Conservation (phyloP, 495 filamentous ascomycete genomes). For the Monascus purpureus region DNA sequence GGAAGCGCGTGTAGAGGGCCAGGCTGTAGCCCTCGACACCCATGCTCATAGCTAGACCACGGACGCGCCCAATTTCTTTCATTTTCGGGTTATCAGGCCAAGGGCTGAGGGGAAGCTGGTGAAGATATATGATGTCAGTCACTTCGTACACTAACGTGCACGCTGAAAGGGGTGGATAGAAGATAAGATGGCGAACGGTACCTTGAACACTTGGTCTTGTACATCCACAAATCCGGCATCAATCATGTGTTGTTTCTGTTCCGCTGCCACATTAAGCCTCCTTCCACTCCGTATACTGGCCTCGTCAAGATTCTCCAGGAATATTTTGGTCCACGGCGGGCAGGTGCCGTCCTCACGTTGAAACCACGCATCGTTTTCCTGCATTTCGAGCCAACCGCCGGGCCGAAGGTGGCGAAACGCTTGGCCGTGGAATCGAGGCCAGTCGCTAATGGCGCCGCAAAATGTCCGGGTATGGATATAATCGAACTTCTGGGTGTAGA, state of each 20-base stretch:
- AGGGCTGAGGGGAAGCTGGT: neutral
- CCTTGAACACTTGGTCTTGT: conserved; percentile 3
- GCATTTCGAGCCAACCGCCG: conserved; percentile 37
- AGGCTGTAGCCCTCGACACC: conserved; percentile 15
- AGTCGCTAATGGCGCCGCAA: conserved; percentile 34
- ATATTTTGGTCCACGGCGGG: neutral
- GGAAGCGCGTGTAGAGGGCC: conserved; percentile 26
- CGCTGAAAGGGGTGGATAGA: too few species aligned
- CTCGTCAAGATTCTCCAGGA: conserved; percentile 1
- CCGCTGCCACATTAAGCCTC: conserved; percentile 1
- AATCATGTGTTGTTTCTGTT: conserved; percentile 3
- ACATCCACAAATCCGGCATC: conserved; percentile 5
- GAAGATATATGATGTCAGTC: too few species aligned
- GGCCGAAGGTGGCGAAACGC: conserved; percentile 29
- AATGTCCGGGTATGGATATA: conserved; percentile 40
- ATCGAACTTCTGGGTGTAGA: conserved; percentile 34
- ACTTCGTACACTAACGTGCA: too few species aligned
- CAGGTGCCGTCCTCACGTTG: conserved; percentile 4
- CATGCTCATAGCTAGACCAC: conserved; percentile 8
- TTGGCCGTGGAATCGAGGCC: conserved; percentile 25
- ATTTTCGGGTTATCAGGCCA: conserved; percentile 2
- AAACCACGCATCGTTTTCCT: conserved; percentile 25
- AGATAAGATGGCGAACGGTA: too few species aligned
- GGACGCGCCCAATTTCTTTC: conserved; percentile 4
- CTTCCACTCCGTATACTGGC: conserved; percentile 4